Evolutionary conservation across 768 basidiomycete genomes (phyloP), one percentile per base, ranked within the genome.

Genomic region (Boletus insuetus): DNA sequence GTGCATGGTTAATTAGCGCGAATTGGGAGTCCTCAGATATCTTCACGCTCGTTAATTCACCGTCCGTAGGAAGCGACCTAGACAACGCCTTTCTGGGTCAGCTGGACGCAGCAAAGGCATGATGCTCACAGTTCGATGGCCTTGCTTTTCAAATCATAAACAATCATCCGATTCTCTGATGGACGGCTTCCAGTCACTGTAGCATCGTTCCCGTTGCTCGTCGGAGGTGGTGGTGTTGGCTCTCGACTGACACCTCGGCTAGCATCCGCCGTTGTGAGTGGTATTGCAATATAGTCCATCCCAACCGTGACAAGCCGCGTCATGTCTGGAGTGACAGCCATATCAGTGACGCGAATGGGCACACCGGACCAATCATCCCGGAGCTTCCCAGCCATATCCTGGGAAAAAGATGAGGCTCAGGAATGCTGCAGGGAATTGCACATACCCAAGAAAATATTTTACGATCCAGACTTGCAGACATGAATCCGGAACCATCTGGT

Each of bases 1-100:
- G 92, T 38, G 90, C 82, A 66, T 90, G 89, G 66, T 88, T 96
- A 58, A 98, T 82, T 50, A 98, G 77, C 3, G 91, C 91, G 65
- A 84, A 91, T 58, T 84, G 86, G 32, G 93, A 96, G 73, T 98
- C 88, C 51, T 81, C 77, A 16, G 94, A 92, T 35, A 95, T 78
- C 69, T 86, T 88, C 62, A 97, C 85, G 69, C 91, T 94, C 29
- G 93, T 94, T 42, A 94, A 76, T 68, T 95, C 94, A 26, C 88
- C 89, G 43, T 85, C 84, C 61, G 89, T 71, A 35, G 77, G 78
- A 55, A 84, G 79, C 39, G 85, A 84, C 65, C 88, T 90, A 60
- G 51, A 58, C 39, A 55, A 53, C 29, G 5, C 41, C 50, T 19
- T 50, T 42, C 31, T 58, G 12, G 34, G 45, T 60, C 34, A 56